Conservation (phyloP, 1,284 basidiomycete species). For the Athelia sp. region DNA sequence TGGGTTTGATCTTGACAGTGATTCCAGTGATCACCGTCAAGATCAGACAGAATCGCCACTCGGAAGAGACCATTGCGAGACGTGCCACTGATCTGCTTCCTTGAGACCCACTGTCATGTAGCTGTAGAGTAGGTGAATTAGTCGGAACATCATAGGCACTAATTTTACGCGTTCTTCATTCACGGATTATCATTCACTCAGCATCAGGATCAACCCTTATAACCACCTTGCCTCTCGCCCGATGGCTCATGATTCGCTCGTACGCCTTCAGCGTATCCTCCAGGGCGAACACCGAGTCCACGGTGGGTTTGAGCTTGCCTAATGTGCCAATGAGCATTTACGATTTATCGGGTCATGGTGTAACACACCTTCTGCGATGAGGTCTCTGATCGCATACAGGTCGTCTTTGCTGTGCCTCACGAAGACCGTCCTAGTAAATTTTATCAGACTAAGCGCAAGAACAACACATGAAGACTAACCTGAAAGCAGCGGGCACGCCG, state of each 20-base stretch:
- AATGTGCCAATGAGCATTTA: background rate
- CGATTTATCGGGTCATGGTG: no score
- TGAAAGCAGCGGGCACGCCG: slow-evolving; percentile 38
- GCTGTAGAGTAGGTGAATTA: no score
- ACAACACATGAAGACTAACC: slow-evolving; percentile 25
- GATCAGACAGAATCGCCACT: no score
- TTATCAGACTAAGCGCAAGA: background rate
- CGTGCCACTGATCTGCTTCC: no score
- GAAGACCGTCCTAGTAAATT: no score
- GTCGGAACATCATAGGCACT: no score
- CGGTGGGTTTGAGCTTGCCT: slow-evolving; percentile 51
- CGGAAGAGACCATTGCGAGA: no score
- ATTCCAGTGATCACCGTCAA: no score
- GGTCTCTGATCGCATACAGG: slow-evolving; percentile 30
- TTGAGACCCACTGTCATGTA: no score
- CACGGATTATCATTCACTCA: slow-evolving; percentile 1
- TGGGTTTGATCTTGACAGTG: no score
- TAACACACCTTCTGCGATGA: slow-evolving; percentile 36
- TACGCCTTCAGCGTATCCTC: slow-evolving; percentile 59
- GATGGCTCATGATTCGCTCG: slow-evolving; percentile 46
- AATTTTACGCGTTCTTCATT: no score
- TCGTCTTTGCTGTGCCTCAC: slow-evolving; percentile 27
- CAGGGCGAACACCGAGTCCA: slow-evolving; percentile 60
- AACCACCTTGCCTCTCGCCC: slow-evolving; percentile 62
- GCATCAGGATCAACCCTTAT: slow-evolving; percentile 37